Conservation (phyloP, 345 rosid species). For the Melaleuca alternifolia region DNA sequence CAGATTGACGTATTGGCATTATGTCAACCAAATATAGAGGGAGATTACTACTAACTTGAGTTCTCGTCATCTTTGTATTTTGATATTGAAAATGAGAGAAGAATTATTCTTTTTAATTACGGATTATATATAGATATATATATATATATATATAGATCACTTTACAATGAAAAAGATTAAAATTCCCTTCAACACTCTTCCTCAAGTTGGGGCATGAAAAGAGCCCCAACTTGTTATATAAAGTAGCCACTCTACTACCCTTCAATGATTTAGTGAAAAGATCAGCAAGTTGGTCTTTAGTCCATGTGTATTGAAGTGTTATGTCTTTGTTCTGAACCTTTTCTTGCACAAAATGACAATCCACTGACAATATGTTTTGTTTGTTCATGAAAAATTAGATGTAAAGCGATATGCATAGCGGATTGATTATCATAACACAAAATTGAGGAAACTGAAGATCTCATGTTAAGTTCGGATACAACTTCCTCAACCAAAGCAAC, state of each 20-base stretch:
- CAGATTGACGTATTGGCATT: not conserved
- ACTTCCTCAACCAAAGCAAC: not conserved
- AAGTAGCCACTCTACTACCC: too few relatives aligned
- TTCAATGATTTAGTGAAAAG: too few relatives aligned
- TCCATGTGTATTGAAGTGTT: not conserved
- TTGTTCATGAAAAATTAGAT: not conserved
- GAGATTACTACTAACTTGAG: not conserved
- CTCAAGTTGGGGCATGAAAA: too few relatives aligned
- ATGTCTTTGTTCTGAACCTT: not conserved
- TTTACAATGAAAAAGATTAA: too few relatives aligned
- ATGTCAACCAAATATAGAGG: not conserved
- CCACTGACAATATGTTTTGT: too few relatives aligned
- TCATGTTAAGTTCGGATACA: not conserved
- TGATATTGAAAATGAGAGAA: not conserved
- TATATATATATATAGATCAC: too few relatives aligned
- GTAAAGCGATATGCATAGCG: not conserved
- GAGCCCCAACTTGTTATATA: too few relatives aligned
- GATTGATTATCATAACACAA: not conserved
- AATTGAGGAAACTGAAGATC: not conserved
- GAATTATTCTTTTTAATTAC: too few relatives aligned
- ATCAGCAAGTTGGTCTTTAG: not conserved
- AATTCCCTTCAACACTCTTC: too few relatives aligned
- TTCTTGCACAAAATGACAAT: too few relatives aligned
- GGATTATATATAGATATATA: too few relatives aligned
- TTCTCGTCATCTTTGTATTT: not conserved